Conservation (phyloP, 805 yeast species). For the Yamadazyma olivae region DNA sequence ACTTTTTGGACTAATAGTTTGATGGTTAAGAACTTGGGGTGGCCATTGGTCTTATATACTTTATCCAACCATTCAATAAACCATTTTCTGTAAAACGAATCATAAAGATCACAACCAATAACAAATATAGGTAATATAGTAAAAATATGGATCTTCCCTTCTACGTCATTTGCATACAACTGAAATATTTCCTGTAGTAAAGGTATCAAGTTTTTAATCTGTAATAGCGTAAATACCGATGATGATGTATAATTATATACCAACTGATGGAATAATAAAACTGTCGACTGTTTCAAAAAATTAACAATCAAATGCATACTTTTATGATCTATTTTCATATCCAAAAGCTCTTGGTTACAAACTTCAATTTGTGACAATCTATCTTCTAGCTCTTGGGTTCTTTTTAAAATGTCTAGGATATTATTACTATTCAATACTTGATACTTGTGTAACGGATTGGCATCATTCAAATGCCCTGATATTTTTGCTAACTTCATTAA, state of each 20-base stretch:
- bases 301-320: neutral
- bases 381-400: neutral
- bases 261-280: neutral
- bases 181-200: neutral
- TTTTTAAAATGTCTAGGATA: neutral
- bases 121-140: neutral
- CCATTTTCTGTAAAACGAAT: neutral
- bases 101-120: neutral
- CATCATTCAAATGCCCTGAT: neutral
- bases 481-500: constrained; percentile 1
- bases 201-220: neutral
- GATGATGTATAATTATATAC: neutral
- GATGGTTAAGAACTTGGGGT: neutral
- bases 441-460: neutral
- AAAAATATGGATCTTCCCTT: neutral
- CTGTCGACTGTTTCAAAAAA: neutral
- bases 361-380: neutral
- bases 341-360: neutral
- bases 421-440: neutral
- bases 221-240: neutral
- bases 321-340: neutral
- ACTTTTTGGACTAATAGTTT: neutral
- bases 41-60: neutral
- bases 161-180: neutral
- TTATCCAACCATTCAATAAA: neutral